A percentile compares a stretch with the other conserved stretches of the same genome.
Evolutionary conservation across 768 basidiomycete species (phyloP).

Genomic region (Lepiota brunneoincarnata): DNA sequence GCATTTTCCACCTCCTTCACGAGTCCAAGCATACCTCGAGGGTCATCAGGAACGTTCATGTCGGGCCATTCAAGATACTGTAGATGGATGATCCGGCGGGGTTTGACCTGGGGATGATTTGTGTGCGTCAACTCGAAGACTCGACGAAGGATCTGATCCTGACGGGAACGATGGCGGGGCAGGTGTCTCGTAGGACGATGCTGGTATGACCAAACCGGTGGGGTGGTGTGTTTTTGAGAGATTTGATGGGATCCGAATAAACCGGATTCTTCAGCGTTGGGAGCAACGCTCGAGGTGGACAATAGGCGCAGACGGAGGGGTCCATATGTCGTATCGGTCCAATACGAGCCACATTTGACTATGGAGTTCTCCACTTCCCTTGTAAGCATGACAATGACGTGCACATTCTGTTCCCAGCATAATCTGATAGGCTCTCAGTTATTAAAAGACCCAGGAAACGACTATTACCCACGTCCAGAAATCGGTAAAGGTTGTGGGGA

Average conservation of each 20-base stretch:
- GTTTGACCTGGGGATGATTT: conserved; percentile 53
- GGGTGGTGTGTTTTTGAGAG: conserved; percentile 6
- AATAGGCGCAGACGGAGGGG: conserved; percentile 58
- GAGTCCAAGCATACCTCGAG: conserved; percentile 70
- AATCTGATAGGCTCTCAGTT: conserved; percentile 42
- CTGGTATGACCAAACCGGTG: conserved; percentile 17
- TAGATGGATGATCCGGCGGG: conserved; percentile 76
- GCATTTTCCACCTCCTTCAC: conserved; percentile 65
- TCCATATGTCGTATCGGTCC: conserved; percentile 71
- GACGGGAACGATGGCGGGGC: not conserved
- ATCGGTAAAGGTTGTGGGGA: conserved; percentile 85
- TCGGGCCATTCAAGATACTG: conserved; percentile 98
- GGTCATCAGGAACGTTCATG: conserved; percentile 89
- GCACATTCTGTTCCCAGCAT: conserved; percentile 92
- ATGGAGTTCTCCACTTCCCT: conserved; percentile 85
- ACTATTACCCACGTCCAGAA: conserved; percentile 82
- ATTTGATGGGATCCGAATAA: conserved; percentile 27
- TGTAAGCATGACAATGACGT: conserved; percentile 96
- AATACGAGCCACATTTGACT: conserved; percentile 91
- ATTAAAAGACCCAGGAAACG: not conserved
- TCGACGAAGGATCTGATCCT: conserved; percentile 45
- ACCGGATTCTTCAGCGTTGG: conserved; percentile 21
- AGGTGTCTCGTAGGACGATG: conserved; percentile 17
- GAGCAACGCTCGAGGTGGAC: conserved; percentile 30
- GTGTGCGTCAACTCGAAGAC: conserved; percentile 68